Conservation (phyloP, 352 stramenopile genomes). For the Aphanomyces cochlioides region DNA sequence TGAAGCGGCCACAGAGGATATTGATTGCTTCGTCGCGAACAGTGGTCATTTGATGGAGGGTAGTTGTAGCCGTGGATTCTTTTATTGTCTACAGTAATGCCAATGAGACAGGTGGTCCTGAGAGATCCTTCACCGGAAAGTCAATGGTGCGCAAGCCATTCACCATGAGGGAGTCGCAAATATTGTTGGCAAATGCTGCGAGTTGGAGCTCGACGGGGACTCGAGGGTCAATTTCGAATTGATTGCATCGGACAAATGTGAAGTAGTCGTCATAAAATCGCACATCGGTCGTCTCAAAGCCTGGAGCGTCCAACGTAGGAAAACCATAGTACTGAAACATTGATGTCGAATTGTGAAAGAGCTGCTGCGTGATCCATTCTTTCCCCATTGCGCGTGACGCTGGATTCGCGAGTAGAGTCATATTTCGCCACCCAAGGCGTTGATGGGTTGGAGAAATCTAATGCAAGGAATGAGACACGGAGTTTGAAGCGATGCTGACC, state of each 20-base stretch:
- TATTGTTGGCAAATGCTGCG: background rate
- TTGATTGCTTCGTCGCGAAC: background rate
- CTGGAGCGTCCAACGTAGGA: background rate
- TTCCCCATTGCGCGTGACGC: background rate
- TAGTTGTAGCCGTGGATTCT: background rate
- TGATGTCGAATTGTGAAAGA: conserved; percentile 4
- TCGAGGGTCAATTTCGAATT: background rate
- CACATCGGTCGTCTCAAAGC: background rate
- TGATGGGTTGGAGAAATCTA: background rate
- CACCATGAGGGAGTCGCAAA: background rate
- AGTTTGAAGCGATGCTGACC: background rate
- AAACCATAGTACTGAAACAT: conserved; percentile 8
- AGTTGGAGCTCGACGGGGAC: background rate
- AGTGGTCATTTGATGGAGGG: background rate
- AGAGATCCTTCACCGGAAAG: background rate
- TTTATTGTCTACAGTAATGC: background rate
- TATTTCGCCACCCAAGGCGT: background rate
- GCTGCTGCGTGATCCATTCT: conserved; percentile 12
- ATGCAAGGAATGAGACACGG: background rate
- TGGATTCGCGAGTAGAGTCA: conserved; percentile 12
- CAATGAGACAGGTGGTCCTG: background rate
- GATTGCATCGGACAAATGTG: background rate
- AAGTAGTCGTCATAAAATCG: background rate
- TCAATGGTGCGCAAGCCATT: background rate
- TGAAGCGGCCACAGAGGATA: background rate